These are phyloP conservation scores for Lolium multiflorum DNA, from an alignment of 176 grass and related monocot species.

Conservation along the genomic window DNA sequence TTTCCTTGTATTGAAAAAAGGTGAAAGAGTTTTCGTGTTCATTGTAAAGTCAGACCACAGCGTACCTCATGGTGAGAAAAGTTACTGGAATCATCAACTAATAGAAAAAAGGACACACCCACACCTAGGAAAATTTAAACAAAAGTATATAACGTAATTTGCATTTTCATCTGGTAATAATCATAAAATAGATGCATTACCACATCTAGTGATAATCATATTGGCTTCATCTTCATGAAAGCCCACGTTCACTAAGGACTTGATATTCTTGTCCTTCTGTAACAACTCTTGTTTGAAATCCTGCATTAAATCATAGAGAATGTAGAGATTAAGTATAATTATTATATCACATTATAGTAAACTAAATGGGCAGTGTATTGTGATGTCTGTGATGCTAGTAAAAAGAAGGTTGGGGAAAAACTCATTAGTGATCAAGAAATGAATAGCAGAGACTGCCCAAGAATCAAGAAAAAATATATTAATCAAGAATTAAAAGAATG, in stretches of 20 bases:
- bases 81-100: neutral
- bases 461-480: neutral
- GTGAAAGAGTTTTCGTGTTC: neutral
- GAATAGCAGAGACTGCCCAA: neutral
- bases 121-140: slow-evolving; percentile 51
- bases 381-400: neutral
- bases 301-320: slow-evolving; percentile 27
- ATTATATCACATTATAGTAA: neutral
- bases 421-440: neutral
- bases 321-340: neutral
- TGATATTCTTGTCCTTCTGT: slow-evolving; percentile 53
- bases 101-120: slow-evolving; percentile 51
- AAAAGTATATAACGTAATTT: slow-evolving; percentile 13
- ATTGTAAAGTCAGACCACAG: neutral
- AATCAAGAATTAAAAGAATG: neutral
- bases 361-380: neutral
- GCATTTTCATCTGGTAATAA: neutral
- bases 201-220: slow-evolving; percentile 69
- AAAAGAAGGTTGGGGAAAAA: neutral
- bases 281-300: slow-evolving; percentile 63
- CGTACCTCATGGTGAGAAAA: slow-evolving; percentile 49
- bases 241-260: slow-evolving; percentile 60
- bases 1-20: slow-evolving; percentile 3
- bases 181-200: slow-evolving; percentile 49
- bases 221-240: slow-evolving; percentile 39